Evolutionary conservation across 257 asterid species (phyloP), one percentile per base, ranked within the genome.

Genomic region (Solanum infundibuliforme): DNA sequence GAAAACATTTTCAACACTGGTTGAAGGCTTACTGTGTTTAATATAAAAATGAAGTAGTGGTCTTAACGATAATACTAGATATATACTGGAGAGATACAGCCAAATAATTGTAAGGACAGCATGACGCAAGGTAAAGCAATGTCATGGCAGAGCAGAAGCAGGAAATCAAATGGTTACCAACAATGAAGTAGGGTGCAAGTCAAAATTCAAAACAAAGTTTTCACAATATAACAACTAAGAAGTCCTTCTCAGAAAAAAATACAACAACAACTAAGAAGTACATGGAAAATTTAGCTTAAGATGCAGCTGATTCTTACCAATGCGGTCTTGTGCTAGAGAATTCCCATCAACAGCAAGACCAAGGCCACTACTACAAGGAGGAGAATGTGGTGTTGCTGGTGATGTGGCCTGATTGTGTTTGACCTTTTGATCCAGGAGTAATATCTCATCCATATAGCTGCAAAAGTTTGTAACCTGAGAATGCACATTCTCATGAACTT

Each of bases 401-500:
- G 92, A 87, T 83, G 89, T 90, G 68, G 41, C 60, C 34, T 86
- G 68, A 86, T 82, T 75, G 6, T 46, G 89, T 32, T 29, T 68
- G 60, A 60, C 83, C 84, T 91, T 91, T 34, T 91, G 35, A 90
- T 93, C 93, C 43, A 95, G 98, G 86, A 91, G 90, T 86, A 97
- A 95, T 90, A 95, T 91, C 32, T 87, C 94, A 90, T 95, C 96
- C 98, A 96, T 96, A 88, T 90, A 79, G 9, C 81, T 71, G 91
- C 95, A 93, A 88, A 95, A 92, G 68, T 85, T 89, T 84, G 84
- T 77, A 60, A 95, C 87, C 90, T 95, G 99, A 68, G 87, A 89
- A 84, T 95, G 99, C 69, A 97, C 92, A 90, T 97, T 95, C 89
- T 97, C 98, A 88, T 97, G 98, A 89, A 97, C 99, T 87, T 92